Evolutionary conservation across 495 filamentous ascomycete species (phyloP), one percentile per base, ranked within the genome.

Genomic region (Articulospora tetracladia): DNA sequence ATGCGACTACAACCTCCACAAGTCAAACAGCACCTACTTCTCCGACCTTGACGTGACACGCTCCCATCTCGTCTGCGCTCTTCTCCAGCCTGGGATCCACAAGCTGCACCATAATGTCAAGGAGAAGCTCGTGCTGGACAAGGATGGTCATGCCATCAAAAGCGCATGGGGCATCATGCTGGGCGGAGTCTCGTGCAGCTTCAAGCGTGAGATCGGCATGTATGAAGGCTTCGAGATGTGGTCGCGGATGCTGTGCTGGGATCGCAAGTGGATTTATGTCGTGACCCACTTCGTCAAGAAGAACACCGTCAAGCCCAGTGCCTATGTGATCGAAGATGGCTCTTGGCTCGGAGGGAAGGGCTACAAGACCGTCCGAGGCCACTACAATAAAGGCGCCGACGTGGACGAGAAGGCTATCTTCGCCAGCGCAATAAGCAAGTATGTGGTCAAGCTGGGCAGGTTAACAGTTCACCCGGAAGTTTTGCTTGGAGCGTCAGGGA

Each of bases 11-110:
- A 93, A 94, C 76, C 59, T 90, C 36, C 90, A 94, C 80, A 94
- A 94, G 69, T 87, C 83, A 64, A 94, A 94, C 76, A 82, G 76
- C 57, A 94, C 90, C 3, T 94, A 91, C 78, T 93, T 92, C 71
- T 76, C 85, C 66, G 90, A 93, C 71, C 80, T 92, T 17, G 90
- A 93, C 72, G 79, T 90, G 44, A 78, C 80, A 44, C 86, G 90
- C 15, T 83, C 82, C 0, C 83, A 90, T 62, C 74, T 89, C 13
- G 70, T 83, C 32, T 74, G 73, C 52, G 79, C 82, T 55, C 73
- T 88, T 0, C 73, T 86, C 34, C 79, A 72, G 61, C 74, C 68
- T 56, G 78, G 73, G 59, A 79, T 79, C 69, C 57, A 65, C 44
- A 64, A 57, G 30, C 52, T 76, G 26, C 70, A 68, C 24, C 60